A percentile compares a stretch with the other conserved stretches of the same genome.
Conservation (phyloP, 352 stramenopile genomes). For the Globisporangium orthogonon region DNA sequence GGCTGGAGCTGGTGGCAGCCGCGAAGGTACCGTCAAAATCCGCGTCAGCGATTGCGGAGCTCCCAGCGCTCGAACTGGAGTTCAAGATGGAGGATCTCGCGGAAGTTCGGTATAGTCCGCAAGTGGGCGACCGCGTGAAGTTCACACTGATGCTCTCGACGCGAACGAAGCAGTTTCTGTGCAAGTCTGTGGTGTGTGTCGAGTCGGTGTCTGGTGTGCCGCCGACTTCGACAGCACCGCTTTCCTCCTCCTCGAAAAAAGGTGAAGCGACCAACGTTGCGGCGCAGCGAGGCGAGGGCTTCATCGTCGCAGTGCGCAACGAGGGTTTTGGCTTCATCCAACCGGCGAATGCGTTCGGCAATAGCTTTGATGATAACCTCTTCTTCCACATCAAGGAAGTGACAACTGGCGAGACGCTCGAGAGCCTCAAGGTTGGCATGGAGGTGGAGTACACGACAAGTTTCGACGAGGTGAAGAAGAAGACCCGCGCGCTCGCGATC, state of each 20-base stretch:
- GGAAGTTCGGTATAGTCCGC: constrained; percentile 65
- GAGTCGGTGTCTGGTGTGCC: constrained; percentile 9
- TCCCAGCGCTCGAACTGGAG: constrained; percentile 33
- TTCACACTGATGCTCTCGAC: constrained; percentile 55
- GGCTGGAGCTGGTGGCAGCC: constrained; percentile 28
- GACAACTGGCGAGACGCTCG: constrained; percentile 35
- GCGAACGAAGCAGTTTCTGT: constrained; percentile 61
- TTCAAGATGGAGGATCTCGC: constrained; percentile 54
- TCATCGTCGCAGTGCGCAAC: constrained; percentile 52
- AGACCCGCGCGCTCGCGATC: constrained; percentile 43
- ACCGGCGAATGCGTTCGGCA: constrained; percentile 23
- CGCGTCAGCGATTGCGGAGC: constrained; percentile 1
- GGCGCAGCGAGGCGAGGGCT: constrained; percentile 36
- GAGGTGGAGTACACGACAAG: constrained; percentile 58
- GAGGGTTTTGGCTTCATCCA: constrained; percentile 81
- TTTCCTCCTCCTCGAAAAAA: constrained; percentile 9
- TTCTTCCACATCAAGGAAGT: constrained; percentile 83
- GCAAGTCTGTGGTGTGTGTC: constrained; percentile 41
- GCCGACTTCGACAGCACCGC: neutral
- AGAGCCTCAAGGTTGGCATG: constrained; percentile 60
- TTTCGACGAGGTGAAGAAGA: constrained; percentile 74
- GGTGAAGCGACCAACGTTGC: constrained; percentile 7
- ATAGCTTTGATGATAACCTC: constrained; percentile 45
- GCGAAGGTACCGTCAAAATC: constrained; percentile 19
- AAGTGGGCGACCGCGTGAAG: constrained; percentile 51